Base-by-base conservation (phyloP, 805 yeast genomes). In the Myxozyma lipomycoides region DNA sequence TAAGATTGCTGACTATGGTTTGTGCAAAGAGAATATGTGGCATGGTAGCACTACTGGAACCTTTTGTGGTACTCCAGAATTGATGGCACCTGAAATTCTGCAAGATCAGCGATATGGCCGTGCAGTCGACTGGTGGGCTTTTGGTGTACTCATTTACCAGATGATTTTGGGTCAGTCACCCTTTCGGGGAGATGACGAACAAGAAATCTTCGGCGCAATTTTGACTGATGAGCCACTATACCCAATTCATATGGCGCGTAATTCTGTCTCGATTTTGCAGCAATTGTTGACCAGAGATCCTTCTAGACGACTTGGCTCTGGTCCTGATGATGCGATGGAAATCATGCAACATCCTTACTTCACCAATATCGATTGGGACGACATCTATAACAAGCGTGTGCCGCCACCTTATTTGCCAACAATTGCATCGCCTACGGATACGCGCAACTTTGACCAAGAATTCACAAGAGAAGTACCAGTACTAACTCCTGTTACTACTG, bases 81-180 rank as follows among this genome's bases (percentile, higher is more conserved):
- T 93, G 61, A 93, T 93, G 96, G 99, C 98, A 1, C 99, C 99
- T 0, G 99, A 93, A 69, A 91, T 93, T 60, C 75, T 93, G 64
- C 83, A 87, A 58, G 98, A 93, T 48, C 95, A 90, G 68, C 85
- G 83, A 52, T 93, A 93, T 64, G 93, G 89, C 46, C 81, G 95
- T 64, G 85, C 93, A 36, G 98, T 93, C 48, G 99, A 93, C 70
- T 93, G 98, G 98, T 93, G 98, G 98, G 98, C 98, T 1, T 88
- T 90, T 74, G 99, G 99, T 51, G 98, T 93, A 25, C 75, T 93
- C 58, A 74, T 93, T 59, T 93, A 91, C 69, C 98, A 93, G 70
- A 93, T 93, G 99, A 74, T 93, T 50, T 75, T 93, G 51, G 93
- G 96, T 46, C 95, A 91, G 69, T 86, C 96, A 5, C 99, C 99